Conservation (phyloP, 139 green algal genomes). For the Tetratostichococcus sp. region DNA sequence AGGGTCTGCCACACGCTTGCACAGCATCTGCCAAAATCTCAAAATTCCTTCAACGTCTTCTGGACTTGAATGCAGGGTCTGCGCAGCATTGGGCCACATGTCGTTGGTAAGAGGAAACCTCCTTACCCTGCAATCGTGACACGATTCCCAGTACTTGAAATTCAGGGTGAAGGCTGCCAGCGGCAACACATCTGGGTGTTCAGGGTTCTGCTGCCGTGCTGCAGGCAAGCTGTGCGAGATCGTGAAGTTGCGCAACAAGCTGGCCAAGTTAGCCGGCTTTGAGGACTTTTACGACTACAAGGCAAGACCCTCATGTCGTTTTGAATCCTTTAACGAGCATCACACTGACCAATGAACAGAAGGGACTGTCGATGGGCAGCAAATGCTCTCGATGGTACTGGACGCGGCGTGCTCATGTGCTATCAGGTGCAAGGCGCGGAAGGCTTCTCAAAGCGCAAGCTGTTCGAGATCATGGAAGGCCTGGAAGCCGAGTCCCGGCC, state of each 20-base stretch:
- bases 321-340: too few species aligned
- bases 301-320: too few species aligned
- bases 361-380: too few species aligned
- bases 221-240: constrained; percentile 64
- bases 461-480: constrained; percentile 77
- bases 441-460: constrained; percentile 66
- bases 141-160: too few species aligned
- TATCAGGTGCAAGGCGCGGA: constrained; percentile 69
- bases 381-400: background rate
- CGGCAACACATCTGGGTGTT: too few species aligned
- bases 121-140: background rate
- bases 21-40: background rate
- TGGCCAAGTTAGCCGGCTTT: constrained; percentile 58
- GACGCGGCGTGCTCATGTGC: too few species aligned
- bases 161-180: too few species aligned
- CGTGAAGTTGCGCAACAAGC: constrained; percentile 72
- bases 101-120: constrained; percentile 22
- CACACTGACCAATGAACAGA: too few species aligned
- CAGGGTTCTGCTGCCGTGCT: background rate
- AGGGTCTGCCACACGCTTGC: background rate
- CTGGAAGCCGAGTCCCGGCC: constrained; percentile 58
- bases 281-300: constrained; percentile 80
- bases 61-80: constrained; percentile 37
- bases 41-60: background rate
- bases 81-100: constrained; percentile 61